phyloP scores from a whole-genome alignment of 116 monocot species.

The Dioscorea cayenensis region DNA sequence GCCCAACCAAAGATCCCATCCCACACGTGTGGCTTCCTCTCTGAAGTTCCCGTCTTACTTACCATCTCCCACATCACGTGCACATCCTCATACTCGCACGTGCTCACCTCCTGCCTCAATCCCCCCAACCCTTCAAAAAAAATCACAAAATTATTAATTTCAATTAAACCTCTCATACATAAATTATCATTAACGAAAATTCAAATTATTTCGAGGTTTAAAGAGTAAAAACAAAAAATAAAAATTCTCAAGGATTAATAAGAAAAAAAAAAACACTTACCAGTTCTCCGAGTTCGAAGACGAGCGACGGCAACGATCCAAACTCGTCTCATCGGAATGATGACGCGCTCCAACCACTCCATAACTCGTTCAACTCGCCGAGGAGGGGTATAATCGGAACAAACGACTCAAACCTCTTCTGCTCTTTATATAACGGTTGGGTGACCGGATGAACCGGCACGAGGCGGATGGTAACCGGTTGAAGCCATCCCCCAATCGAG shows the following conservation, averaged over 20 bases:
- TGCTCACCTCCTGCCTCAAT: constrained; percentile 37
- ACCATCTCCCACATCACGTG: constrained; percentile 53
- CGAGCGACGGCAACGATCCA: constrained; percentile 20
- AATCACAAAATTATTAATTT: neutral
- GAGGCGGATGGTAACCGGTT: no score
- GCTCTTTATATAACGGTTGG: no score
- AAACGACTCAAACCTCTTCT: no score
- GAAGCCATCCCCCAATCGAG: no score
- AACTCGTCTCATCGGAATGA: constrained; percentile 12
- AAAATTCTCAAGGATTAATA: neutral
- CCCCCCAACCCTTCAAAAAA: constrained; percentile 11
- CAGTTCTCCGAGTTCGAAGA: constrained; percentile 22
- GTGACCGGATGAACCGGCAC: no score
- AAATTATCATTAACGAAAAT: no score
- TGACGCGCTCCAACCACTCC: constrained; percentile 28
- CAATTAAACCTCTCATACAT: no score
- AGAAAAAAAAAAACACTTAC: constrained; percentile 2
- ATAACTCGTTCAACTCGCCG: neutral
- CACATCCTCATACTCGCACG: constrained; percentile 47
- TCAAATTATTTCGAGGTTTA: no score
- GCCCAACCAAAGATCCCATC: constrained; percentile 12
- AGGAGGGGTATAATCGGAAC: neutral
- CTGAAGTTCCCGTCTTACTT: neutral
- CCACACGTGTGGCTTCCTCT: constrained; percentile 3
- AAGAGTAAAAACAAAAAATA: neutral